Base-by-base conservation (phyloP, 1,284 basidiomycete genomes). In the Termitomyces sp. region DNA sequence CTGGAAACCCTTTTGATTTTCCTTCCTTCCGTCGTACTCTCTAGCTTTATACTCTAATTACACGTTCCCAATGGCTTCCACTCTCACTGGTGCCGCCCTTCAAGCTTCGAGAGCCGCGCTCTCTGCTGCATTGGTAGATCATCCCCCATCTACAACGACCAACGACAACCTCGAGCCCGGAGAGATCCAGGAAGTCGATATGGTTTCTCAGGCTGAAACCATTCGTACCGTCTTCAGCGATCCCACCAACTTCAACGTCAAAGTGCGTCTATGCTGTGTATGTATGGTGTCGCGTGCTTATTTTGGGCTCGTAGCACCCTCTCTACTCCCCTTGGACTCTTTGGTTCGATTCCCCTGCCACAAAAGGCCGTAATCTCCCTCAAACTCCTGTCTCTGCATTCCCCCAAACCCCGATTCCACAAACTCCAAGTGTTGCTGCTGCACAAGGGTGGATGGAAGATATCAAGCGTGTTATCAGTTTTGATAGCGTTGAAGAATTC, bases 371-470 rank as follows among this genome's bases (percentile, higher is more conserved):
- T 54, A 90, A 88, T 70, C 76, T 93, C 33, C 91, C 92, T 33
- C 91, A 93, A 70, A 93, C 91, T 19, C 89, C 88, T 51, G 72
- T 87, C 49, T 79, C 87, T 51, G 84, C 88, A 33, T 85, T 91
- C 57, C 90, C 88, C 8, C 83, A 83, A 64, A 89, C 87, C 0
- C 87, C 87, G 11, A 55, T 80, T 39, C 78, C 80, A 44, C 80
- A 80, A 60, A 88, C 86, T 1, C 86, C 86, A 35, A 75, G 83
- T 56, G 78, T 73, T 49, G 86, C 78, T 49, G 86, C 86, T 50
- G 87, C 85, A 19, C 83, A 85, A 63, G 90, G 90, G 34, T 97
- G 95, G 95, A 95, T 97, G 88, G 94, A 97, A 63, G 92, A 96
- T 66, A 95, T 97, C 66, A 93, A 94, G 66, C 87, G 89, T 56